These are phyloP conservation scores for Amanita jacksonii DNA, from an alignment of 768 basidiomycete species.

Conservation along the genomic window DNA sequence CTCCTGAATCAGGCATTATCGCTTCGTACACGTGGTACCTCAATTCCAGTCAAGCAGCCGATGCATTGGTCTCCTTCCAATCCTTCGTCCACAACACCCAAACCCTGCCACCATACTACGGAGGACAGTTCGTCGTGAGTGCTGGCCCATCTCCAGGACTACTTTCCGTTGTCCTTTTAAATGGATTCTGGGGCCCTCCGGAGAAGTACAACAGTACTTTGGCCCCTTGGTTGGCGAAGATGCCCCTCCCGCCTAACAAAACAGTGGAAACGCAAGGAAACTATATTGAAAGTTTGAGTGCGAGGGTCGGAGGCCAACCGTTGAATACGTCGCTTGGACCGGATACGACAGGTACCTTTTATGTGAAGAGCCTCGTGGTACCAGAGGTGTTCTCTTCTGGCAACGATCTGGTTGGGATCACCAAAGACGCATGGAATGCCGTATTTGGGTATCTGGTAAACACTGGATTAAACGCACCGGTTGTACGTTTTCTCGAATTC, in stretches of 20 bases:
- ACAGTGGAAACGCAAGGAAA: background rate
- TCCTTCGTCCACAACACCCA: background rate
- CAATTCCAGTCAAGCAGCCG: background rate
- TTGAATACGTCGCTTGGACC: background rate
- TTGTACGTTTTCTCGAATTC: too few species aligned
- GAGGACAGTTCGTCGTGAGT: background rate
- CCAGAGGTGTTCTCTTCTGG: background rate
- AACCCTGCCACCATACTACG: background rate
- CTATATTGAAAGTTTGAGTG: background rate
- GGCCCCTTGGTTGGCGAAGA: background rate
- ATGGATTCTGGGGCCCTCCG: background rate
- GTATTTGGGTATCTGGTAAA: too few species aligned
- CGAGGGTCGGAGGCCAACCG: background rate
- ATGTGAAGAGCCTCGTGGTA: background rate
- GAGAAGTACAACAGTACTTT: background rate
- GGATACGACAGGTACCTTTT: background rate
- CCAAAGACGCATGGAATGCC: too few species aligned
- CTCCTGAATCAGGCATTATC: conserved; percentile 13
- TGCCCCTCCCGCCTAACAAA: background rate
- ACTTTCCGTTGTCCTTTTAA: background rate
- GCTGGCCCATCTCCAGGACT: background rate
- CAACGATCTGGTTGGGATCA: too few species aligned
- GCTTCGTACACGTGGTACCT: conserved; percentile 5
- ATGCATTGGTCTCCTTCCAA: background rate
- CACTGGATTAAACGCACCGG: too few species aligned